Conservation (phyloP, 352 stramenopile species). For the Globisporangium apiculatum region DNA sequence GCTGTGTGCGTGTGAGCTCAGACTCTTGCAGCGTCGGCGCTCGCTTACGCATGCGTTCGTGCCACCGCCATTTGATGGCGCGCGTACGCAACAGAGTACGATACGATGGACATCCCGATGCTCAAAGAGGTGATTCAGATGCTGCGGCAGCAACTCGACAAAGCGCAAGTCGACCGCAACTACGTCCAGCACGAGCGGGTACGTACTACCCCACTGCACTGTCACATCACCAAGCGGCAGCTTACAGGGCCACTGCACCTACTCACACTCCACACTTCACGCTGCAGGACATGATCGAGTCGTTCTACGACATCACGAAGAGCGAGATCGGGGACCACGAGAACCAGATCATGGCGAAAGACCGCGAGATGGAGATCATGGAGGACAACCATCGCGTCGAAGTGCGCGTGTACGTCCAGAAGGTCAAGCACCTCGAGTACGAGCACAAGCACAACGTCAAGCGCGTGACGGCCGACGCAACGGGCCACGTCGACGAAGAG, state of each 20-base stretch:
- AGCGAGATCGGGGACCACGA: conserved; percentile 89
- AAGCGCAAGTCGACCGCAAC: conserved; percentile 89
- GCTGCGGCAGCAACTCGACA: conserved; percentile 88
- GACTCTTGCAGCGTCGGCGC: not conserved
- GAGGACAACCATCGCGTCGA: conserved; percentile 94
- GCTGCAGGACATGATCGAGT: conserved; percentile 90
- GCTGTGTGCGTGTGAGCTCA: not conserved
- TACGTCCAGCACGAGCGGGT: conserved; percentile 93
- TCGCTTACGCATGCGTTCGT: not conserved
- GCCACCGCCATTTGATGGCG: not conserved
- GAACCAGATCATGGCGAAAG: conserved; percentile 88
- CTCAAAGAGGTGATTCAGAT: conserved; percentile 91
- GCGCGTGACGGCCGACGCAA: conserved; percentile 59
- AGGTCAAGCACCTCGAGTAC: conserved; percentile 94
- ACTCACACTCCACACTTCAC: not conserved
- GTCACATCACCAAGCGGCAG: not conserved
- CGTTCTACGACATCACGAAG: conserved; percentile 93
- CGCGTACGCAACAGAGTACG: conserved; percentile 61
- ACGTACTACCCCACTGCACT: not conserved
- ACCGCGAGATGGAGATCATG: conserved; percentile 94
- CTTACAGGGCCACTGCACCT: too few species aligned
- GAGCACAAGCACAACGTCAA: conserved; percentile 94
- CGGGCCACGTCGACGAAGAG: conserved; percentile 70
- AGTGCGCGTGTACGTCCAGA: conserved; percentile 91
- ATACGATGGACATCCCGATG: conserved; percentile 91